A percentile compares a stretch with the other conserved stretches of the same genome.
These are phyloP conservation scores for Teunomyces funiuensis DNA, from an alignment of 805 yeast species.

Conservation along the genomic window DNA sequence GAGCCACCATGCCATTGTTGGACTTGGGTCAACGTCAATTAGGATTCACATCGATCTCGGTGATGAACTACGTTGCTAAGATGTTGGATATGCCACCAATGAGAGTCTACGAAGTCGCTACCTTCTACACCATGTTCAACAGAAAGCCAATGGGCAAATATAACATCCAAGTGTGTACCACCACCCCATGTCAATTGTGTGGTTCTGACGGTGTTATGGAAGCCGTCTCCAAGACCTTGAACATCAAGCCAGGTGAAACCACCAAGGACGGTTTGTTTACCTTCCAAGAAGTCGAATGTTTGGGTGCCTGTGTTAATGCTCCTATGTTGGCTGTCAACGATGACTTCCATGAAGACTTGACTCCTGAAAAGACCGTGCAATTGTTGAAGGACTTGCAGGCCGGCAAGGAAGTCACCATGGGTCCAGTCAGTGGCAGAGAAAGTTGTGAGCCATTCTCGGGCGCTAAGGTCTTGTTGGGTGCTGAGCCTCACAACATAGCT, in stretches of 20 bases:
- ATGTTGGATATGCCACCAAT: conserved; percentile 86
- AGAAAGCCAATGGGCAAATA: conserved; percentile 83
- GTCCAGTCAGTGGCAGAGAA: conserved; percentile 68
- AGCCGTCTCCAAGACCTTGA: conserved; percentile 60
- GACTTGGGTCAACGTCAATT: conserved; percentile 86
- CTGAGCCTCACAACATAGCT: conserved; percentile 68
- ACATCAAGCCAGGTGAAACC: conserved; percentile 74
- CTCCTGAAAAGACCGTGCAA: conserved; percentile 60
- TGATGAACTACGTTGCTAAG: conserved; percentile 88
- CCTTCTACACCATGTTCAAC: conserved; percentile 89
- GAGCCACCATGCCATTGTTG: conserved; percentile 83
- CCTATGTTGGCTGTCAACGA: conserved; percentile 87
- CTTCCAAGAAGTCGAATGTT: conserved; percentile 84
- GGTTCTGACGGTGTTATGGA: conserved; percentile 78
- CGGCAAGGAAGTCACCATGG: conserved; percentile 62
- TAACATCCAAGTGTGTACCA: conserved; percentile 83
- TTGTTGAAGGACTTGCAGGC: conserved; percentile 61
- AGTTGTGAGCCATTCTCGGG: conserved; percentile 79
- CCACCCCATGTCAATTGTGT: conserved; percentile 86
- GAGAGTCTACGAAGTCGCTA: conserved; percentile 92
- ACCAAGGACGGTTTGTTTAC: conserved; percentile 75
- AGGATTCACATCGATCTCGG: conserved; percentile 83
- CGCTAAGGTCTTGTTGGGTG: conserved; percentile 55
- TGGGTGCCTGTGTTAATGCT: conserved; percentile 90
- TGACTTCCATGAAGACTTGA: conserved; percentile 79